phyloP scores from a whole-genome alignment of 208 protist species.

The Acanthamoeba lenticulata region DNA sequence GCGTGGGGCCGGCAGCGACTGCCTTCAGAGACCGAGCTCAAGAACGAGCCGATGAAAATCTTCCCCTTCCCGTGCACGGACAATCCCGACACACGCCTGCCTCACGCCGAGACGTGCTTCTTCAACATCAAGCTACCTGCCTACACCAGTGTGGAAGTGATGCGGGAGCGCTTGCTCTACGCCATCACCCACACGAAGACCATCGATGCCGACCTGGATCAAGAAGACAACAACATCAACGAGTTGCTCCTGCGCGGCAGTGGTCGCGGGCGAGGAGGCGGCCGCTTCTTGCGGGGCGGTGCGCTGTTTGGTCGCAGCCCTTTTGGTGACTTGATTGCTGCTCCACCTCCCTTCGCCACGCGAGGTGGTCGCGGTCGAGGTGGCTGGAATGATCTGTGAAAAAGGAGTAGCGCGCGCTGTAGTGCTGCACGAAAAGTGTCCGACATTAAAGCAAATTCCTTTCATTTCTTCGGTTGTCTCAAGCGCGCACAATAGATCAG shows the following conservation, averaged over 20 bases:
- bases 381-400: too few species aligned
- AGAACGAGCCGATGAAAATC: constrained; percentile 42
- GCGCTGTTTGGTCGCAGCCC: background rate
- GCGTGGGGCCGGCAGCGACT: constrained; percentile 68
- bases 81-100: constrained; percentile 56
- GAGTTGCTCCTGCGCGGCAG: background rate
- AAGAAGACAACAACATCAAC: constrained; percentile 34
- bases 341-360: background rate
- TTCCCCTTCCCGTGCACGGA: background rate
- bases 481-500: too few species aligned
- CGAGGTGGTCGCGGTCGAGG: background rate
- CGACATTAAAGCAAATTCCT: too few species aligned
- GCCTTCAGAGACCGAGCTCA: constrained; percentile 18
- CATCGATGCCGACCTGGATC: constrained; percentile 57
- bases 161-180: constrained; percentile 71
- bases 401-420: too few species aligned
- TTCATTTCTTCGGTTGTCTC: too few species aligned
- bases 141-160: constrained; percentile 72
- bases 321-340: background rate
- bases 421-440: too few species aligned
- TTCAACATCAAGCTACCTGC: constrained; percentile 78
- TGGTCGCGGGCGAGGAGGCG: background rate
- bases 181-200: constrained; percentile 74
- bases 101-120: constrained; percentile 82
- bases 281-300: background rate